Evolutionary conservation across 1,284 basidiomycete species (phyloP).

Genomic region (Pseudomicrostroma phylloplanum): DNA sequence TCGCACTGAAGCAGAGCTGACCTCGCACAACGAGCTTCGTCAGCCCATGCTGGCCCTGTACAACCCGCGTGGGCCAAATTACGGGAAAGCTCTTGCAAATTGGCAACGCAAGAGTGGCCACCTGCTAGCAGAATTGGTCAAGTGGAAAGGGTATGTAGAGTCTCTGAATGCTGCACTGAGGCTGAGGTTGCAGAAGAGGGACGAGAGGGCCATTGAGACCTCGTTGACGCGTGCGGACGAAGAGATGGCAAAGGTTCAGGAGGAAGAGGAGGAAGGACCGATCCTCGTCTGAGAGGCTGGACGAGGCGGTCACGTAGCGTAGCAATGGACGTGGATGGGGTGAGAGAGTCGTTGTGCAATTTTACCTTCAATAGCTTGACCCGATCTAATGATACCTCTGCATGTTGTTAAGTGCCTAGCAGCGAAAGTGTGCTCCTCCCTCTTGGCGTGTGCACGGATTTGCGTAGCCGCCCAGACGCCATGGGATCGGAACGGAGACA

Average conservation of each 20-base stretch:
- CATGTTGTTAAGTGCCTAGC: no score
- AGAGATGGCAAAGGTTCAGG: conserved; percentile 12
- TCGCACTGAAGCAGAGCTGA: conserved; percentile 69
- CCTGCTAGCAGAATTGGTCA: conserved; percentile 81
- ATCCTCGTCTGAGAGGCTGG: not conserved
- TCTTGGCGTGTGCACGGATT: no score
- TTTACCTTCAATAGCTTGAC: no score
- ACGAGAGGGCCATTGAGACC: conserved; percentile 24
- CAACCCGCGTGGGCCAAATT: conserved; percentile 53
- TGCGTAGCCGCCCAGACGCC: no score
- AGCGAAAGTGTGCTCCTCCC: no score
- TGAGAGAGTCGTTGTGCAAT: no score
- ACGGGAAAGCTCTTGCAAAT: conserved; percentile 70
- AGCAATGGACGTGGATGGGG: no score
- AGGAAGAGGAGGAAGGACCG: conserved; percentile 14
- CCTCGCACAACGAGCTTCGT: conserved; percentile 74
- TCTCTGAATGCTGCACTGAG: conserved; percentile 56
- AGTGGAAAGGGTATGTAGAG: conserved; percentile 92
- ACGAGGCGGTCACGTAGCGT: no score
- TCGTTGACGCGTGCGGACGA: conserved; percentile 22
- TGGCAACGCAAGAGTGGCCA: conserved; percentile 88
- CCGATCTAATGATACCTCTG: no score
- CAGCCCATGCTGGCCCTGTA: conserved; percentile 76
- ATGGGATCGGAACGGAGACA: no score
- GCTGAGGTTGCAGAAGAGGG: conserved; percentile 23